phyloP scores from a whole-genome alignment of 148 eudicot species.

The Silene latifolia region DNA sequence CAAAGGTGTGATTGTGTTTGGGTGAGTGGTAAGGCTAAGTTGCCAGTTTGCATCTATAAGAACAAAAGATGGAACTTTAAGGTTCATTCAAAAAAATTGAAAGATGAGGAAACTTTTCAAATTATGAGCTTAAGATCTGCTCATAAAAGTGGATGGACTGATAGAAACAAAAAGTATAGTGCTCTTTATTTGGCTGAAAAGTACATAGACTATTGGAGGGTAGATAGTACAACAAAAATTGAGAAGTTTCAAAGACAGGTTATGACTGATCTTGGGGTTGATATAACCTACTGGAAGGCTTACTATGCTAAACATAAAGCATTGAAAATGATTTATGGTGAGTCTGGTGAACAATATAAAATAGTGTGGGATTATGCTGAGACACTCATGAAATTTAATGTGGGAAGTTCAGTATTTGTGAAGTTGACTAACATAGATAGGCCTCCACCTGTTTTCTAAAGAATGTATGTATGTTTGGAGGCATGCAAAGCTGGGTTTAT shows the following conservation, averaged over 20 bases:
- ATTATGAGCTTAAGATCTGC: background rate
- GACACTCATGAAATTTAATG: background rate
- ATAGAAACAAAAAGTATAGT: background rate
- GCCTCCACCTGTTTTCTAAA: background rate
- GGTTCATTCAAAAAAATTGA: background rate
- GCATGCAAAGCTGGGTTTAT: background rate
- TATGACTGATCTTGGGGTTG: background rate
- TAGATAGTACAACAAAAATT: background rate
- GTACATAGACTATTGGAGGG: background rate
- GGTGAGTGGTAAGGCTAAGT: background rate
- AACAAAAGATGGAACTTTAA: background rate
- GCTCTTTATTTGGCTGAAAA: background rate
- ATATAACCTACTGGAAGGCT: background rate
- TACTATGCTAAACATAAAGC: background rate
- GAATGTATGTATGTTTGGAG: background rate
- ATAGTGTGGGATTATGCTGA: background rate
- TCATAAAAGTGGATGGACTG: background rate
- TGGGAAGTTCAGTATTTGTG: too few relatives aligned
- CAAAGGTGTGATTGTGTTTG: background rate
- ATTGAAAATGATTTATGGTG: background rate
- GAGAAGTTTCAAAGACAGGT: background rate
- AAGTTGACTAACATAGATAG: background rate
- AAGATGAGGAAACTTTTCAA: background rate
- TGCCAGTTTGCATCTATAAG: too few relatives aligned
- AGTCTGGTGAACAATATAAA: background rate